Evolutionary conservation across 2,329 filamentous ascomycete genomes (phyloP).

Genomic region (Fusarium guadeloupense): DNA sequence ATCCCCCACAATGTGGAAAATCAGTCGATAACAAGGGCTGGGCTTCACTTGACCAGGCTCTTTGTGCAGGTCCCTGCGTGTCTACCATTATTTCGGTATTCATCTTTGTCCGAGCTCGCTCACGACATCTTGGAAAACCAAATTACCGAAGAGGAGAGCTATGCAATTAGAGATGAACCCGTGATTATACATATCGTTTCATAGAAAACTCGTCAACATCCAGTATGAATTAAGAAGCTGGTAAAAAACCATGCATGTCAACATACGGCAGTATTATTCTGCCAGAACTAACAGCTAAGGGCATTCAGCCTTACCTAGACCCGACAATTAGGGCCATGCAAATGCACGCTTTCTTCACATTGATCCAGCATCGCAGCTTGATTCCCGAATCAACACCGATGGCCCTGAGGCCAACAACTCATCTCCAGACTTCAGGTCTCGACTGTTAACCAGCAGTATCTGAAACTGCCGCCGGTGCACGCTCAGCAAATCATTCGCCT

Average conservation of each 20-base stretch:
- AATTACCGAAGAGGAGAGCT: too few relatives aligned
- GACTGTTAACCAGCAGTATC: conserved; percentile 8
- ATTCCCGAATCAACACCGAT: conserved; percentile 1
- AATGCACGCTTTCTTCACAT: conserved; percentile 16
- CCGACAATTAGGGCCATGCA: conserved; percentile 30
- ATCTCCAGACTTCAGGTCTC: background rate
- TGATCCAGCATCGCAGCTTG: conserved; percentile 6
- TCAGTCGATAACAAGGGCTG: too few relatives aligned
- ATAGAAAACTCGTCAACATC: background rate
- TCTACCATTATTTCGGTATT: background rate
- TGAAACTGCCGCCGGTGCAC: conserved; percentile 21
- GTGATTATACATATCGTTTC: too few relatives aligned
- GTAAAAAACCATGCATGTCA: background rate
- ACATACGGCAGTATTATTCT: too few relatives aligned
- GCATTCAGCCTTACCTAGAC: conserved; percentile 31
- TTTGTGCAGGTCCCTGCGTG: too few relatives aligned
- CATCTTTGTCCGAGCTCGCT: background rate
- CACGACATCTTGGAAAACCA: background rate
- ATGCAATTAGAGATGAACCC: too few relatives aligned
- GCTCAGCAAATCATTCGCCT: background rate
- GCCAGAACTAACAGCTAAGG: conserved; percentile 5
- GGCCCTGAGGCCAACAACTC: too few relatives aligned
- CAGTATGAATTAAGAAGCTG: conserved; percentile 16
- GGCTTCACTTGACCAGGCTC: too few relatives aligned
- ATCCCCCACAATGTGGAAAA: conserved; percentile 32